Evolutionary conservation across 202 grass and related monocot species (phyloP).

Genomic region (Carex arenaria): DNA sequence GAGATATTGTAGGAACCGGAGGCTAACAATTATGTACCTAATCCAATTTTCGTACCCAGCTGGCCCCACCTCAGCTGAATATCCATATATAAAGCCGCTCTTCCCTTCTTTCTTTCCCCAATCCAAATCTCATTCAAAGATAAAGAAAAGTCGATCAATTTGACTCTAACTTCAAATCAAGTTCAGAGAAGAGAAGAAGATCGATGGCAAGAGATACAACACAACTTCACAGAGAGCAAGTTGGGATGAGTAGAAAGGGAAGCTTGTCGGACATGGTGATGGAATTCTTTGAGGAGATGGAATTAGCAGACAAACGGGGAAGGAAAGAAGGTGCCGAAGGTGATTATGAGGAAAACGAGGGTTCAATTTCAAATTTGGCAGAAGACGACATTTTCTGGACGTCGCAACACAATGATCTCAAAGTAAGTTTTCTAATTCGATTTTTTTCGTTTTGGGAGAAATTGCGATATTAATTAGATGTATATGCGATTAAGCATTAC

Average conservation of each 20-base stretch:
- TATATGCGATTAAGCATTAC: neutral
- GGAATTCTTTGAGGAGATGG: constrained; percentile 54
- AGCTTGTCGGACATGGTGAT: constrained; percentile 71
- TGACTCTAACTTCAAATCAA: neutral
- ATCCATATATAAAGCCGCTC: neutral
- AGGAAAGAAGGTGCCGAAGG: constrained; percentile 20
- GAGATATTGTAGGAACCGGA: neutral
- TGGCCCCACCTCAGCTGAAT: neutral
- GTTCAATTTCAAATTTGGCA: constrained; percentile 6
- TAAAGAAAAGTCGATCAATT: neutral
- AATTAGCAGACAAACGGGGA: constrained; percentile 29
- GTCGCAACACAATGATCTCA: constrained; percentile 28
- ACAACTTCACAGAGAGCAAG: neutral
- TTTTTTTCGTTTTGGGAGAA: neutral
- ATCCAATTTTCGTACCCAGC: neutral
- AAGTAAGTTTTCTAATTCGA: neutral
- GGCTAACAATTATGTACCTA: constrained; percentile 4
- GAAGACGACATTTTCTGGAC: constrained; percentile 55
- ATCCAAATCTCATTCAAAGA: neutral
- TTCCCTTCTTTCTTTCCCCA: neutral
- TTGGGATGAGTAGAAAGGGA: constrained; percentile 27
- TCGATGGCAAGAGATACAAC: constrained; percentile 2
- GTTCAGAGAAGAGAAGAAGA: constrained; percentile 18
- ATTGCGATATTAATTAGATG: neutral
- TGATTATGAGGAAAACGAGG: constrained; percentile 22